A percentile compares a stretch with the other conserved stretches of the same genome.
Conservation (phyloP, 2,329 filamentous ascomycete species). For the Phialophora chinensis region DNA sequence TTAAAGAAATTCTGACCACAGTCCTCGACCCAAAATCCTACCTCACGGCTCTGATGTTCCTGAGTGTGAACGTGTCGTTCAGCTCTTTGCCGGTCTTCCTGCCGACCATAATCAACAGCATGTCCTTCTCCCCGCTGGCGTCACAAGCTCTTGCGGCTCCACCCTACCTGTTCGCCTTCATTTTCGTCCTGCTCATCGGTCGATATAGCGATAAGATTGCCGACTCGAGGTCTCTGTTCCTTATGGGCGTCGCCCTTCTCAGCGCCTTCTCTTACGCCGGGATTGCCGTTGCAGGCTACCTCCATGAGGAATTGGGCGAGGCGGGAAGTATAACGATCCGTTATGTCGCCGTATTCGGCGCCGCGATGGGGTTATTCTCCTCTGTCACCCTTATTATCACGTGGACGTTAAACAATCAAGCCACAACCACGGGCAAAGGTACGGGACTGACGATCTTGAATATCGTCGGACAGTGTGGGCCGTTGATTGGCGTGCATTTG, state of each 20-base stretch:
- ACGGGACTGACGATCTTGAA: slow-evolving; percentile 82
- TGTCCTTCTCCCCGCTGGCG: slow-evolving; percentile 68
- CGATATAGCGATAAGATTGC: slow-evolving; percentile 71
- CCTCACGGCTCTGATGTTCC: slow-evolving; percentile 81
- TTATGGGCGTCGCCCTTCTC: slow-evolving; percentile 71
- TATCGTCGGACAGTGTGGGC: slow-evolving; percentile 79
- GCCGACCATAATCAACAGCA: slow-evolving; percentile 72
- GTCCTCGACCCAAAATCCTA: slow-evolving; percentile 70
- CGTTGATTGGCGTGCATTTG: slow-evolving; percentile 70
- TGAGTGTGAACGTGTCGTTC: slow-evolving; percentile 86
- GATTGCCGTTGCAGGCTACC: slow-evolving; percentile 65
- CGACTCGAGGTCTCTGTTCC: slow-evolving; percentile 65
- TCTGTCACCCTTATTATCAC: slow-evolving; percentile 84
- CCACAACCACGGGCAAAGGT: slow-evolving; percentile 70
- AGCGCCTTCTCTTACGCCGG: slow-evolving; percentile 67
- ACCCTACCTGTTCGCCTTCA: slow-evolving; percentile 78
- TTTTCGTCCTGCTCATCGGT: slow-evolving; percentile 68
- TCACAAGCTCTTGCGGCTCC: slow-evolving; percentile 82
- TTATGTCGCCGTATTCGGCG: slow-evolving; percentile 79
- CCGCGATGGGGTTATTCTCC: slow-evolving; percentile 79
- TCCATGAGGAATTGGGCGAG: slow-evolving; percentile 45
- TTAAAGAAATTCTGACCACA: slow-evolving; percentile 37
- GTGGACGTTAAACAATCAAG: slow-evolving; percentile 88
- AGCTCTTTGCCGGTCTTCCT: slow-evolving; percentile 86
- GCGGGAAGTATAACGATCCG: slow-evolving; percentile 53